Evolutionary conservation across 164 flowering plant species (phyloP).

Genomic region (Aristolochia californica): DNA sequence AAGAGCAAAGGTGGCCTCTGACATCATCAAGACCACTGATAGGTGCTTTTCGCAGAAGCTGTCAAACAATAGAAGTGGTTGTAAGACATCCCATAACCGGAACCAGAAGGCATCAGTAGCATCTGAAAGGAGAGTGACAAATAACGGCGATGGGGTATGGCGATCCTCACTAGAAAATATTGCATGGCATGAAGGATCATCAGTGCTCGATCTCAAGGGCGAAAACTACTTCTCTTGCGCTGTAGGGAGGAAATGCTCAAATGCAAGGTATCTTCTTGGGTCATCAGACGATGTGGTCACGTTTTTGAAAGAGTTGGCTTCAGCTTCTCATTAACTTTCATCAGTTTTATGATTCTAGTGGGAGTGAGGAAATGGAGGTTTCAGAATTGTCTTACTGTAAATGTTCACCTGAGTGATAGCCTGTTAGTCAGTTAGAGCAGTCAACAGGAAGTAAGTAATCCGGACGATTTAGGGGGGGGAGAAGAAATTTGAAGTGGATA

Average conservation of each 20-base stretch:
- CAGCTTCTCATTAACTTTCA: neutral
- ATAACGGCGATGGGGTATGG: conserved; percentile 20
- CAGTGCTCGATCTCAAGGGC: conserved; percentile 73
- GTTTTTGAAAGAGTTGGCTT: conserved; percentile 42
- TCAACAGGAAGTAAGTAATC: no score
- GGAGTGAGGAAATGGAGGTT: no score
- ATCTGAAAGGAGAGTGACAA: no score
- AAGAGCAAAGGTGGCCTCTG: conserved; percentile 25
- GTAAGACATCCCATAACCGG: conserved; percentile 38
- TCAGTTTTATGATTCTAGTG: no score
- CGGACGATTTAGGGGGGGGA: no score
- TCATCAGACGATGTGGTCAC: conserved; percentile 60
- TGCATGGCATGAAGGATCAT: conserved; percentile 48
- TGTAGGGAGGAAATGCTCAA: conserved; percentile 62
- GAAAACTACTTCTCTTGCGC: conserved; percentile 87
- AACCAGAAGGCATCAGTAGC: conserved; percentile 24
- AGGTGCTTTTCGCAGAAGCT: conserved; percentile 34
- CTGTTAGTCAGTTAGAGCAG: no score
- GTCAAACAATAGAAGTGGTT: conserved; percentile 30
- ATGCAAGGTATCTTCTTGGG: conserved; percentile 56
- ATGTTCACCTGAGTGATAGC: no score
- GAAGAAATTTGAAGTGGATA: no score
- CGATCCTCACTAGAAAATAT: conserved; percentile 21
- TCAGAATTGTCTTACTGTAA: no score
- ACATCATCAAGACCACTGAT: conserved; percentile 25